phyloP scores from a whole-genome alignment of 225 moss, liverwort and hornwort genomes.

The Pleurozium schreberi region DNA sequence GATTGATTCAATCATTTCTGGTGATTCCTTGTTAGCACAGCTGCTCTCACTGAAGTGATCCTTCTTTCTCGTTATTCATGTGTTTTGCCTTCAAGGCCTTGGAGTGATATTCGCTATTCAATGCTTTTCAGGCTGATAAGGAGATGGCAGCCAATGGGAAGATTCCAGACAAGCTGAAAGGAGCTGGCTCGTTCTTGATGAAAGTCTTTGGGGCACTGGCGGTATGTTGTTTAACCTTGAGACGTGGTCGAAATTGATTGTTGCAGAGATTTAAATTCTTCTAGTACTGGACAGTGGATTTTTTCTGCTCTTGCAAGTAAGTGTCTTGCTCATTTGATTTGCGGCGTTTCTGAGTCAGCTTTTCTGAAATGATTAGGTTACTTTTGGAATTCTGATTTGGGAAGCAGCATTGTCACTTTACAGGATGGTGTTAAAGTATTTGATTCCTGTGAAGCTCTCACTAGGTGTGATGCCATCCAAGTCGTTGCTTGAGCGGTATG shows the following conservation, averaged over 20 bases:
- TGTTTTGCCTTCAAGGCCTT: background rate
- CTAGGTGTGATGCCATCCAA: constrained; percentile 72
- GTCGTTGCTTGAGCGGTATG: constrained; percentile 58
- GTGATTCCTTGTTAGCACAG: background rate
- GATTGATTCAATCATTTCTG: background rate
- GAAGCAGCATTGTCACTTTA: background rate
- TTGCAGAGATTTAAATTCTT: background rate
- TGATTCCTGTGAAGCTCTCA: constrained; percentile 88
- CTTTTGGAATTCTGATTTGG: background rate
- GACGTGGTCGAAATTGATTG: background rate
- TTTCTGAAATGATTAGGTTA: background rate
- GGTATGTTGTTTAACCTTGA: constrained; percentile 21
- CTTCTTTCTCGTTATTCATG: background rate
- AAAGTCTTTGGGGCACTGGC: constrained; percentile 97
- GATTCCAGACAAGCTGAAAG: constrained; percentile 87
- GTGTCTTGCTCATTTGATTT: background rate
- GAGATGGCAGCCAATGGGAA: constrained; percentile 79
- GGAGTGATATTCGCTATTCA: background rate
- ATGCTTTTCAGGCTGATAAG: constrained; percentile 61
- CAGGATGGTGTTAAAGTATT: constrained; percentile 94
- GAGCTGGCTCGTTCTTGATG: constrained; percentile 93
- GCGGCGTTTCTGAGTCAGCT: background rate
- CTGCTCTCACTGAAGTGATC: background rate
- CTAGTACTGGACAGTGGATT: background rate
- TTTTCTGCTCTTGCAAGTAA: background rate